Conservation (phyloP, 306 rosid species). For the Cotoneaster glaucophyllus region DNA sequence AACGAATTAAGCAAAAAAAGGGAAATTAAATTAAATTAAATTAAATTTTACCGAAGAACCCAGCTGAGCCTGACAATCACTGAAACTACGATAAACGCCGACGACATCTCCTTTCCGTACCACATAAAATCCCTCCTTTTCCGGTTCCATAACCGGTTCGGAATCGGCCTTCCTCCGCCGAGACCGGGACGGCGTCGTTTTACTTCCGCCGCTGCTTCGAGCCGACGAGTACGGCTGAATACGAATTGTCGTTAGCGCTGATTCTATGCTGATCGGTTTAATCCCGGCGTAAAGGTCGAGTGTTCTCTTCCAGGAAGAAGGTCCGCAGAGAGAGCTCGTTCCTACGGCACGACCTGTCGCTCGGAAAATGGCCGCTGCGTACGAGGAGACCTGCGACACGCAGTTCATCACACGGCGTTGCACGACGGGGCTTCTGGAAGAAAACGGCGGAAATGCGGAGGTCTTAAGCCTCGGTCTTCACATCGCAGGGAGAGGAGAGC, state of each 20-base stretch:
- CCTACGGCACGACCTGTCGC: constrained; percentile 26
- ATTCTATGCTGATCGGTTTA: constrained; percentile 24
- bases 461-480: background rate
- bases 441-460: background rate
- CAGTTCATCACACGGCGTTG: constrained; percentile 48
- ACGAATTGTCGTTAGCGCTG: constrained; percentile 22
- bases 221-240: constrained; percentile 53
- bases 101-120: constrained; percentile 81
- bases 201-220: constrained; percentile 17
- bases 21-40: constrained; percentile 6
- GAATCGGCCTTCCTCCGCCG: constrained; percentile 31
- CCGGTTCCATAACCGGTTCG: constrained; percentile 43
- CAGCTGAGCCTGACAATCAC: constrained; percentile 75
- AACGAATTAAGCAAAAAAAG: background rate
- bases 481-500: background rate
- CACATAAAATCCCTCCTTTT: constrained; percentile 60
- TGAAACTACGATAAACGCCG: constrained; percentile 57
- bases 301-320: constrained; percentile 27
- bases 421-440: background rate
- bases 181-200: constrained; percentile 14
- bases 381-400: constrained; percentile 44
- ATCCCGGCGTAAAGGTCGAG: background rate
- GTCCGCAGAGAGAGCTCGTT: constrained; percentile 19
- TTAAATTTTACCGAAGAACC: constrained; percentile 59
- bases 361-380: constrained; percentile 37